A percentile compares a stretch with the other conserved stretches of the same genome.
These are phyloP conservation scores for Lotmaria passim DNA, from an alignment of 208 protist genomes.

Conservation along the genomic window DNA sequence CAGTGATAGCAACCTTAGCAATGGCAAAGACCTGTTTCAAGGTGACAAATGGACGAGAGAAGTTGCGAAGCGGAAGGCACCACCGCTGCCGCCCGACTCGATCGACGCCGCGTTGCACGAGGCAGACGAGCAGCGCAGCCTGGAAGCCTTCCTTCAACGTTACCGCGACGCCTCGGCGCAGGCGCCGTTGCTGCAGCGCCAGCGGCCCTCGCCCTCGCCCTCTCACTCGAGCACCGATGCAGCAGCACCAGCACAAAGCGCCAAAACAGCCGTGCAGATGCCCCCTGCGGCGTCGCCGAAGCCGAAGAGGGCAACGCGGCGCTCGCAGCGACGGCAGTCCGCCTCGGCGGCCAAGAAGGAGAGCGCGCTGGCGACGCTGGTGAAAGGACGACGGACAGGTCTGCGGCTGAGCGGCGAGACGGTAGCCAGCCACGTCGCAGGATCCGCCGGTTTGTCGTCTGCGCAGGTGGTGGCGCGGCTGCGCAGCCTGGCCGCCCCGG, in stretches of 20 bases:
- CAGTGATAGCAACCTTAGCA: background rate
- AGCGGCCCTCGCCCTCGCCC: too few relatives aligned
- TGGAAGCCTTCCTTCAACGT: constrained; percentile 4
- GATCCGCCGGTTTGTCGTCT: background rate
- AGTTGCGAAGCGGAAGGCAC: background rate
- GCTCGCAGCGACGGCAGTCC: constrained; percentile 14
- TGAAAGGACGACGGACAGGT: background rate
- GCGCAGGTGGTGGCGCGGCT: constrained; percentile 28
- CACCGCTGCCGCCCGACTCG: constrained; percentile 3
- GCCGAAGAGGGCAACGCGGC: constrained; percentile 1
- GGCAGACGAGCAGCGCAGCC: background rate
- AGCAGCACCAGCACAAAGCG: background rate
- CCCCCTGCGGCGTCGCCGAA: background rate
- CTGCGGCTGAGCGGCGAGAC: background rate
- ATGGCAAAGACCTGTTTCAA: background rate
- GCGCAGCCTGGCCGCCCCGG: constrained; percentile 27
- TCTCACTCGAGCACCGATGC: background rate
- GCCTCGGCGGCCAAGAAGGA: constrained; percentile 17
- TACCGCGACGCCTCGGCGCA: constrained; percentile 7
- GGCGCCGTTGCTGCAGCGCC: background rate
- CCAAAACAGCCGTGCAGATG: background rate
- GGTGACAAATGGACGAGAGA: background rate
- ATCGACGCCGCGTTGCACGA: constrained; percentile 13
- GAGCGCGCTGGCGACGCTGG: constrained; percentile 16
- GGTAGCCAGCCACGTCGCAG: background rate